A percentile compares a stretch with the other conserved stretches of the same genome.
Conservation (phyloP, 192 early-diverging fungal species). For the Podila verticillata region DNA sequence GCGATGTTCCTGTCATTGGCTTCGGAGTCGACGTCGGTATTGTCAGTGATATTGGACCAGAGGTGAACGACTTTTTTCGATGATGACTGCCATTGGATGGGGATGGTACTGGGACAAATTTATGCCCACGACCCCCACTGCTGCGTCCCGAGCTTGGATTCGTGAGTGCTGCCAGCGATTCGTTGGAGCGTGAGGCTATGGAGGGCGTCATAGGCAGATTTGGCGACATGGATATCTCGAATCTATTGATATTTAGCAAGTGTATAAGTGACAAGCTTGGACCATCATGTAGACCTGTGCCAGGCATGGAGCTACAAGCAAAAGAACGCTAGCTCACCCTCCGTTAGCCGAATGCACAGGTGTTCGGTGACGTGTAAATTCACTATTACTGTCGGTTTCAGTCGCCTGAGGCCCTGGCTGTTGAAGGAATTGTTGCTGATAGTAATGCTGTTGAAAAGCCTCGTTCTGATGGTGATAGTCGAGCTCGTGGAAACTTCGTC, state of each 20-base stretch:
- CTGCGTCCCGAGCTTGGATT: constrained; percentile 30
- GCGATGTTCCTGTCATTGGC: constrained; percentile 15
- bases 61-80: constrained; percentile 43
- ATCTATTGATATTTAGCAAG: constrained; percentile 1
- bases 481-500: constrained; percentile 26
- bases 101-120: not conserved
- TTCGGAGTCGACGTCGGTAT: constrained; percentile 9
- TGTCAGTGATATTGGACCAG: constrained; percentile 13
- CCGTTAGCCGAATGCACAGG: constrained; percentile 14
- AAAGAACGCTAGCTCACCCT: constrained; percentile 20
- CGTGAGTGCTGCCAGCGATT: constrained; percentile 25
- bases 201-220: constrained; percentile 35
- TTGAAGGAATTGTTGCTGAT: constrained; percentile 22
- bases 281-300: not conserved
- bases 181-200: constrained; percentile 20
- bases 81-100: constrained; percentile 12
- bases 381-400: constrained; percentile 3
- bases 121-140: constrained; percentile 15
- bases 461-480: constrained; percentile 23
- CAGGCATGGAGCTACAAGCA: not conserved
- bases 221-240: constrained; percentile 49
- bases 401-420: constrained; percentile 1
- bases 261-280: not conserved
- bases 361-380: constrained; percentile 18
- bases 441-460: constrained; percentile 9